phyloP scores from a whole-genome alignment of 1,139 yeast genomes.

The Candida dubliniensis region DNA sequence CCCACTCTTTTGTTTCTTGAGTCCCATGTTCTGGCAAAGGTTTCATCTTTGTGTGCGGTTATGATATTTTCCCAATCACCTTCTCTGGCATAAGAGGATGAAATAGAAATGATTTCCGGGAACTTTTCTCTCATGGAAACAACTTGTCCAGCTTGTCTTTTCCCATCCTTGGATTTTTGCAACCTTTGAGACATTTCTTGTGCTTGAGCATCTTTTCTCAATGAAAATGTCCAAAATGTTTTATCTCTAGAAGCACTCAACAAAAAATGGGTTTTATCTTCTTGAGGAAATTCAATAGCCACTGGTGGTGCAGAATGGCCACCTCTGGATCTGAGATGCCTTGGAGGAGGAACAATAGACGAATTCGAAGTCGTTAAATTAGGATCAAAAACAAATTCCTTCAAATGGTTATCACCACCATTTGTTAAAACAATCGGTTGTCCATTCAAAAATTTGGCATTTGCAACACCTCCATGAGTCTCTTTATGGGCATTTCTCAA shows the following conservation, averaged over 20 bases:
- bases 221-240: constrained; percentile 86
- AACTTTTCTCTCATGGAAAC: constrained; percentile 59
- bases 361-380: constrained; percentile 67
- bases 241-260: constrained; percentile 86
- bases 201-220: constrained; percentile 95
- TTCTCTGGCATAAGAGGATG: constrained; percentile 74
- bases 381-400: constrained; percentile 93
- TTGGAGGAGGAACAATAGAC: constrained; percentile 80
- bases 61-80: constrained; percentile 95
- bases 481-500: constrained; percentile 74
- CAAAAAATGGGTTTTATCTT: constrained; percentile 75
- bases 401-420: constrained; percentile 88
- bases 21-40: constrained; percentile 90
- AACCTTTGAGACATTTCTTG: constrained; percentile 86
- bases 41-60: constrained; percentile 87
- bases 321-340: constrained; percentile 89
- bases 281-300: constrained; percentile 73
- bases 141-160: constrained; percentile 59
- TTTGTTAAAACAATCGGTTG: constrained; percentile 90
- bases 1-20: constrained; percentile 83
- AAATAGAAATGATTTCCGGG: constrained; percentile 72
- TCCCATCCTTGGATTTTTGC: constrained; percentile 53
- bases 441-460: constrained; percentile 77
- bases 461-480: constrained; percentile 76
- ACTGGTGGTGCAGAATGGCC: constrained; percentile 96